Evolutionary conservation across 805 yeast species (phyloP), one percentile per base, ranked within the genome.

Genomic region (Helenozyma baotianmanensis): DNA sequence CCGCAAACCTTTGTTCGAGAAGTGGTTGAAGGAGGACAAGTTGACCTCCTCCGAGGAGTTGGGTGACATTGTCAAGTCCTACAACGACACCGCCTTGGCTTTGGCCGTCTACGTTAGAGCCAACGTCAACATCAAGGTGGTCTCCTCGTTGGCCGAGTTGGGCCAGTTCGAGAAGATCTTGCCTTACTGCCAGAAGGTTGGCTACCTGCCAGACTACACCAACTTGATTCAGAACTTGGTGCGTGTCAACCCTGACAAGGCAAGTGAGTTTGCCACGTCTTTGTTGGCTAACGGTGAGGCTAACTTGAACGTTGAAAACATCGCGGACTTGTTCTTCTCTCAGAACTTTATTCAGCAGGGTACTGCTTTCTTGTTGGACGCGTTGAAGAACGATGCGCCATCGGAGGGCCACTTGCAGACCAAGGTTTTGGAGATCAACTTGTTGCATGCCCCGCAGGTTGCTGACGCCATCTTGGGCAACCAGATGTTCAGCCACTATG

Each of bases 381-480:
- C 97, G 8, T 74, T 92, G 57, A 92, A 92, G 68, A 84, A 81
- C 43, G 96, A 92, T 63, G 73, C 81, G 23, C 97, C 97, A 25
- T 82, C 89, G 43, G 96, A 92, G 56, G 97, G 96, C 12, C 95
- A 88, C 53, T 71, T 92, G 54, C 98, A 92, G 71, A 92, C 98
- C 7, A 79, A 95, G 53, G 77, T 92, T 32, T 75, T 92, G 47
- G 98, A 92, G 64, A 87, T 86, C 47, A 92, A 92, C 61, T 71
- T 92, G 57, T 61, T 86, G 56, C 94, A 89, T 58, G 98, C 98
- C 12, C 99, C 99, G 32, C 98, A 92, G 72, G 99, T 92, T 36
- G 99, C 98, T 26, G 98, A 92, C 63, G 99, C 99, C 14, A 92
- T 92, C 47, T 72, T 92, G 51, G 96, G 97, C 40, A 92, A 90